phyloP scores from a whole-genome alignment of 2,329 filamentous ascomycete genomes.

The Colletotrichum caudatum region DNA sequence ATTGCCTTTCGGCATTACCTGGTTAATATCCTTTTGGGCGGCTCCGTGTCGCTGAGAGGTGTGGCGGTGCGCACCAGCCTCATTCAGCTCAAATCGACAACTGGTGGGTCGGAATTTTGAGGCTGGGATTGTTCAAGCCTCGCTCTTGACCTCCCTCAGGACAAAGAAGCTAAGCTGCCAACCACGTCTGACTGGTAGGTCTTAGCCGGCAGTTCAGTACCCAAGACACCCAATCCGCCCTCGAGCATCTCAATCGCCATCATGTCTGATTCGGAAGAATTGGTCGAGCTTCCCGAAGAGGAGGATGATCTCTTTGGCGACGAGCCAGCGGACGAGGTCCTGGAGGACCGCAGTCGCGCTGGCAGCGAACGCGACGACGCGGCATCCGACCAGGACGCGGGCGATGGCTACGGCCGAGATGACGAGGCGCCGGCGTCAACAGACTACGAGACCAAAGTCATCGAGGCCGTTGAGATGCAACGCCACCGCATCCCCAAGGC shows the following conservation, averaged over 20 bases:
- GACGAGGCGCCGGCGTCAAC: constrained; percentile 53
- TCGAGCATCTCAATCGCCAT: constrained; percentile 17
- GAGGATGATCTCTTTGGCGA: constrained; percentile 74
- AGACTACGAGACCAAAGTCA: constrained; percentile 62
- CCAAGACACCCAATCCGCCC: neutral
- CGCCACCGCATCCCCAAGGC: constrained; percentile 79
- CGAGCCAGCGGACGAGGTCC: constrained; percentile 67
- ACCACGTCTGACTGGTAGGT: constrained; percentile 3
- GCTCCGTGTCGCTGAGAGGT: neutral
- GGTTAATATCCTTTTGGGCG: neutral
- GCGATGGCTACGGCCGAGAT: constrained; percentile 58
- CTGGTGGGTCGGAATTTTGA: constrained; percentile 31
- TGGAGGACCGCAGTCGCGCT: constrained; percentile 68
- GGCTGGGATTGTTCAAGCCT: constrained; percentile 36
- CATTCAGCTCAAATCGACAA: constrained; percentile 9
- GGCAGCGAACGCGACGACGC: constrained; percentile 72
- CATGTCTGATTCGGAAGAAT: constrained; percentile 70
- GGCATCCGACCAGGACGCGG: constrained; percentile 63
- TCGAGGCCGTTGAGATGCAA: constrained; percentile 74
- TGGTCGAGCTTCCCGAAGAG: constrained; percentile 62
- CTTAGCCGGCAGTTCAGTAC: neutral
- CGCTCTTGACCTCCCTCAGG: constrained; percentile 15
- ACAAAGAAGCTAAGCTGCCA: constrained; percentile 17
- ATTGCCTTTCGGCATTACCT: neutral
- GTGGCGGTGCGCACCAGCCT: constrained; percentile 39